Conservation (phyloP, 1,284 basidiomycete species). For the Boletus smithii region DNA sequence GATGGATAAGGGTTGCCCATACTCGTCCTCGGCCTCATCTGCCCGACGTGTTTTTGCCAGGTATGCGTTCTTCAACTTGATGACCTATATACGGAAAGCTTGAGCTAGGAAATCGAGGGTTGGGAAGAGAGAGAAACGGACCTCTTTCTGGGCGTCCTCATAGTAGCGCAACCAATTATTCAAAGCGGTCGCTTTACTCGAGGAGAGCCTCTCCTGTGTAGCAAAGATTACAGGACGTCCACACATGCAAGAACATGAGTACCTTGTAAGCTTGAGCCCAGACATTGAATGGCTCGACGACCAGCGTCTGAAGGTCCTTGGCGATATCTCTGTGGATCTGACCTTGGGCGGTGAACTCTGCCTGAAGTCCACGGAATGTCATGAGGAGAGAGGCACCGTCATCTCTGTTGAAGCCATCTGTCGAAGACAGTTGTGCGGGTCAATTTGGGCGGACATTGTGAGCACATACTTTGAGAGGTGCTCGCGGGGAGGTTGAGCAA, state of each 20-base stretch:
- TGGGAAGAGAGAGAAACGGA: slow-evolving; percentile 24
- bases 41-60: slow-evolving; percentile 74
- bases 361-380: slow-evolving; percentile 75
- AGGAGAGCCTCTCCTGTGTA: slow-evolving; percentile 54
- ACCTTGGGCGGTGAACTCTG: slow-evolving; percentile 64
- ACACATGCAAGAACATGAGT: slow-evolving; percentile 10
- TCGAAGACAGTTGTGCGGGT: slow-evolving; percentile 31
- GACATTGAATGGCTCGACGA: slow-evolving; percentile 69
- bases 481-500: slow-evolving; percentile 53
- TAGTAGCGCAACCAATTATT: slow-evolving; percentile 71
- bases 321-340: slow-evolving; percentile 62
- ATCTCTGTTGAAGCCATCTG: slow-evolving; percentile 66
- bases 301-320: slow-evolving; percentile 62
- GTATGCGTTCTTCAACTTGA: slow-evolving; percentile 73
- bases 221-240: slow-evolving; percentile 3
- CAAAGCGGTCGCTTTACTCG: slow-evolving; percentile 56
- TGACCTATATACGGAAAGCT: slow-evolving; percentile 39
- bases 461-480: slow-evolving; percentile 47
- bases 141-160: slow-evolving; percentile 61
- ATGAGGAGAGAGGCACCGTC: slow-evolving; percentile 77
- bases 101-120: not conserved
- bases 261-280: slow-evolving; percentile 74
- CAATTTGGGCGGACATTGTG: not conserved
- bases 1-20: slow-evolving; percentile 32
- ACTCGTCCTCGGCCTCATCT: slow-evolving; percentile 92